A percentile compares a stretch with the other conserved stretches of the same genome.
phyloP scores from a whole-genome alignment of 257 asterid genomes.

The Echites panduratus region DNA sequence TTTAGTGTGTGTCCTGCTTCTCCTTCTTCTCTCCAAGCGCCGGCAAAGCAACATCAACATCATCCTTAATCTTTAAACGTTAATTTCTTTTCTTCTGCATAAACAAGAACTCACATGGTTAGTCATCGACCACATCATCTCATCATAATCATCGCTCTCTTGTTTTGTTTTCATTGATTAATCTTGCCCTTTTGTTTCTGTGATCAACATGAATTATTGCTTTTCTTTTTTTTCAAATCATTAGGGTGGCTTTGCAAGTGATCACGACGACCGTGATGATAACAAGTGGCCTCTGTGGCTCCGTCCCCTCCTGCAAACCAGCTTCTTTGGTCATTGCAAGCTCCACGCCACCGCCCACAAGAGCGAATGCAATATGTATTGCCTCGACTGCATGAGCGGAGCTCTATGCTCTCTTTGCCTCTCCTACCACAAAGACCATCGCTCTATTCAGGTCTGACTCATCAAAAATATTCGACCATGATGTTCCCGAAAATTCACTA shows the following conservation, averaged over 20 bases:
- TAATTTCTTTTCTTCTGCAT: not conserved
- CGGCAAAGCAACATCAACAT: no score
- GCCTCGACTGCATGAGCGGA: slow-evolving; percentile 67
- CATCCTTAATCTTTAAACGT: no score
- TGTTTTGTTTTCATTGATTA: not conserved
- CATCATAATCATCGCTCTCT: not conserved
- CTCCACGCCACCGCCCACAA: slow-evolving; percentile 68
- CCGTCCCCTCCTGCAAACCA: slow-evolving; percentile 50
- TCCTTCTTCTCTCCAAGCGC: not conserved
- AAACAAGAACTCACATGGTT: not conserved
- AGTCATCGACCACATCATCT: not conserved
- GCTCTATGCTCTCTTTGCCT: slow-evolving; percentile 79
- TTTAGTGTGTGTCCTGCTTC: no score
- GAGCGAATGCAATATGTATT: slow-evolving; percentile 90
- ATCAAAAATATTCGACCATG: not conserved
- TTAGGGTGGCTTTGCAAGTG: not conserved
- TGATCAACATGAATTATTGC: no score
- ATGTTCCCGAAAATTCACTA: not conserved
- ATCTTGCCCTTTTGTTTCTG: no score
- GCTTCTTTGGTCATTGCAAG: slow-evolving; percentile 74
- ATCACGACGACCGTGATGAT: slow-evolving; percentile 49
- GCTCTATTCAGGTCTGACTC: slow-evolving; percentile 52
- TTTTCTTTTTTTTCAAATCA: not conserved
- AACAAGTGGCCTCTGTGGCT: slow-evolving; percentile 74
- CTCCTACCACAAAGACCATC: slow-evolving; percentile 56